These are phyloP conservation scores for Ramalina intermedia DNA, from an alignment of 495 filamentous ascomycete genomes.

Conservation along the genomic window DNA sequence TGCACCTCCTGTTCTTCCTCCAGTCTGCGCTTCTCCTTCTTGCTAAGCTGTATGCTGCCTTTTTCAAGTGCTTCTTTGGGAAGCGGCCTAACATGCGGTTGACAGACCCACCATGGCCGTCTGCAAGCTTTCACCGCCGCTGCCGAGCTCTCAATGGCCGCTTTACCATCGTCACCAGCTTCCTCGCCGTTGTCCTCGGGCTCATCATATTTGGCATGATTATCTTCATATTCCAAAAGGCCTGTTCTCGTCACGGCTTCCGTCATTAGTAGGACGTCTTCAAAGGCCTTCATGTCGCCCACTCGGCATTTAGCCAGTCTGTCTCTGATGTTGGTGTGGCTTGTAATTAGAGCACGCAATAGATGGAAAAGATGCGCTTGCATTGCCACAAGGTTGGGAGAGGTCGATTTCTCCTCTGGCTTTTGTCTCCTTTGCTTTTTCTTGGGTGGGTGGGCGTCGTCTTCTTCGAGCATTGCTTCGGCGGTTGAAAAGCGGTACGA, in stretches of 20 bases:
- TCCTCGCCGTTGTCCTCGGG: constrained; percentile 23
- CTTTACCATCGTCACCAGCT: constrained; percentile 12
- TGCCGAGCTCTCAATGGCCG: constrained; percentile 40
- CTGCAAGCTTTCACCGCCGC: constrained; percentile 54
- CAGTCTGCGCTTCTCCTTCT: constrained; percentile 31
- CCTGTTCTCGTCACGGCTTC: constrained; percentile 60
- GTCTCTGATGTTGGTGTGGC: constrained; percentile 69
- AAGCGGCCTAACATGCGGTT: constrained; percentile 76
- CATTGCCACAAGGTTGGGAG: constrained; percentile 68
- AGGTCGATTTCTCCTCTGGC: constrained; percentile 33
- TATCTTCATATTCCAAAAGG: constrained; percentile 54
- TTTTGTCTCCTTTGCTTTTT: constrained; percentile 47
- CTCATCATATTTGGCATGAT: constrained; percentile 38
- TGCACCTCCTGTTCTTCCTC: constrained; percentile 19
- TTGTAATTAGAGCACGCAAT: constrained; percentile 61
- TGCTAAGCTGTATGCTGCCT: constrained; percentile 57
- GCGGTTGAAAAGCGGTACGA: background rate
- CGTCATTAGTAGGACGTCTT: constrained; percentile 49
- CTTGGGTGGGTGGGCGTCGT: constrained; percentile 29
- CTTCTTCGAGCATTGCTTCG: constrained; percentile 1
- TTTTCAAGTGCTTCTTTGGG: constrained; percentile 78
- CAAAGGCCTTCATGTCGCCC: constrained; percentile 56
- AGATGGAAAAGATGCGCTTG: constrained; percentile 91
- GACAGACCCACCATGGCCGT: constrained; percentile 83
- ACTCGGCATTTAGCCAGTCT: constrained; percentile 50